A percentile compares a stretch with the other conserved stretches of the same genome.
Conservation (phyloP, 2,329 filamentous ascomycete species). For the Calonectria fujianensis region DNA sequence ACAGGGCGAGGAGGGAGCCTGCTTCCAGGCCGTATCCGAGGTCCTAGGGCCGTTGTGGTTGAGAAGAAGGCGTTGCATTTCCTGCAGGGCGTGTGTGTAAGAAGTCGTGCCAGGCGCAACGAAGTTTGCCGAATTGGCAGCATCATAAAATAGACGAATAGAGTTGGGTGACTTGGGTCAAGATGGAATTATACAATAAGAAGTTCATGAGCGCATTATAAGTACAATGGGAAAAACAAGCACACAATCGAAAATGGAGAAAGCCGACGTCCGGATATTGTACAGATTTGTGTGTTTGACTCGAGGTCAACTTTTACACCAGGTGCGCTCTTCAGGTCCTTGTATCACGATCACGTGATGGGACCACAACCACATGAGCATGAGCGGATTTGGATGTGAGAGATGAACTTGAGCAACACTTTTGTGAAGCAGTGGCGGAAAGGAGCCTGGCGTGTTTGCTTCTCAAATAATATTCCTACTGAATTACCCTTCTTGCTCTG, state of each 20-base stretch:
- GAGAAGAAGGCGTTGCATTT: slow-evolving; percentile 27
- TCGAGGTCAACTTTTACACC: neutral
- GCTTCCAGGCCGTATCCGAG: slow-evolving; percentile 1
- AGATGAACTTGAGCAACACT: slow-evolving; percentile 10
- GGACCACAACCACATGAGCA: slow-evolving; percentile 29
- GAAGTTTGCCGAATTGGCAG: slow-evolving; percentile 20
- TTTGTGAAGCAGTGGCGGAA: neutral
- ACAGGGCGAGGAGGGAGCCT: neutral
- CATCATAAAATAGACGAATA: slow-evolving; percentile 11
- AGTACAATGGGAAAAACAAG: neutral
- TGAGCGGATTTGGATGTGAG: slow-evolving; percentile 38
- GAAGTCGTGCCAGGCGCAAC: neutral
- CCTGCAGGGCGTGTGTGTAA: neutral
- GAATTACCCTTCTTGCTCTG: neutral
- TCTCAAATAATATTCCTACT: too few species aligned
- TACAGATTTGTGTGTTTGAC: neutral
- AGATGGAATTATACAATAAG: neutral
- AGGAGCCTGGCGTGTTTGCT: neutral
- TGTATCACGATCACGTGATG: slow-evolving; percentile 32
- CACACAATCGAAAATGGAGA: neutral
- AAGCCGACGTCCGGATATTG: neutral
- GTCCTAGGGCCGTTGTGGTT: slow-evolving; percentile 18
- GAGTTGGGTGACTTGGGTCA: neutral
- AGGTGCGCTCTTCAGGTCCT: neutral
- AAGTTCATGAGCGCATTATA: neutral